A percentile compares a stretch with the other conserved stretches of the same genome.
phyloP scores from a whole-genome alignment of 306 rosid species.

The Luffa aegyptiaca region DNA sequence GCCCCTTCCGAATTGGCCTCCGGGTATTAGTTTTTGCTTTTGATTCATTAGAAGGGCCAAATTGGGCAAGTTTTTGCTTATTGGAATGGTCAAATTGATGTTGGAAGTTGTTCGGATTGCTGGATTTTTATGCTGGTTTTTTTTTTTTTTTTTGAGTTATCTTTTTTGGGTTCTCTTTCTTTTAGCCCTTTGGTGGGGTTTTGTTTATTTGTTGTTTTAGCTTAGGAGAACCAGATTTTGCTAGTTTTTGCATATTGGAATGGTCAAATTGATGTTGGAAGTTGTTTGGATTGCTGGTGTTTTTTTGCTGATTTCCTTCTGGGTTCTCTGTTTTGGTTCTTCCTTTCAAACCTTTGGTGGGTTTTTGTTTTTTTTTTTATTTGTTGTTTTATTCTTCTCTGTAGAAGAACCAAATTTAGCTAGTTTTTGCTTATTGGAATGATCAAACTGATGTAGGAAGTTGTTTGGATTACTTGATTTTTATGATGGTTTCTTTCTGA shows the following conservation, averaged over 20 bases:
- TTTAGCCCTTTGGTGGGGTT: background rate
- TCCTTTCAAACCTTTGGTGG: background rate
- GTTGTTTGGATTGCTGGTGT: background rate
- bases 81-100: background rate
- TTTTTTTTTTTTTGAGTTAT: background rate
- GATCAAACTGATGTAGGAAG: background rate
- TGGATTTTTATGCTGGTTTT: background rate
- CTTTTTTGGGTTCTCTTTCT: background rate
- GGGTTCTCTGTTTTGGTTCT: background rate
- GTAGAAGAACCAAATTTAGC: background rate
- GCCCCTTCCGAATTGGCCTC: conserved; percentile 79
- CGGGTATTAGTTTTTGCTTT: conserved; percentile 29
- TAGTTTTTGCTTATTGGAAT: background rate
- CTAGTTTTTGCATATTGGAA: background rate
- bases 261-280: background rate
- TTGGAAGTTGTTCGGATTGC: background rate
- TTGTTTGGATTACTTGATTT: too few species aligned
- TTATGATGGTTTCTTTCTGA: background rate
- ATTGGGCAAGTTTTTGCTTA: background rate
- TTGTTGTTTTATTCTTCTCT: background rate
- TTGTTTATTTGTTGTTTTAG: background rate
- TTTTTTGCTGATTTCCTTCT: background rate
- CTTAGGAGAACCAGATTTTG: background rate
- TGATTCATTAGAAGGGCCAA: background rate
- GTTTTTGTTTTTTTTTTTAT: background rate